Conservation (phyloP, 768 basidiomycete species). For the Hypholoma sublateritium region DNA sequence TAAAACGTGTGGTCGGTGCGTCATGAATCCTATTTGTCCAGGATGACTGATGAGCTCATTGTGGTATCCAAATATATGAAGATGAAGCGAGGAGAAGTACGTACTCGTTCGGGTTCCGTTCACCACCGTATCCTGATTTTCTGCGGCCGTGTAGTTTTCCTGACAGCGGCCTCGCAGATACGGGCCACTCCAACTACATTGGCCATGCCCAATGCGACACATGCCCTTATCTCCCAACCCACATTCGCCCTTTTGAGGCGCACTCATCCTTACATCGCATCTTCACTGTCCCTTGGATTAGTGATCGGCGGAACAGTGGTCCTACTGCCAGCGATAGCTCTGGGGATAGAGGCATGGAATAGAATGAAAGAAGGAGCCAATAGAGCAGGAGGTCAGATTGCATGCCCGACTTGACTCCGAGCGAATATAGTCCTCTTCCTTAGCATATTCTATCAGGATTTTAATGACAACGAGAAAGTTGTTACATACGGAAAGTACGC, state of each 20-base stretch:
- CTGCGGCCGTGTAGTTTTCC: neutral
- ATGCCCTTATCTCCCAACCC: conserved; percentile 8
- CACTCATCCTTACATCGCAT: conserved; percentile 26
- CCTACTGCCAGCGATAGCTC: conserved; percentile 19
- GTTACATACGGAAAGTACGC: too few relatives aligned
- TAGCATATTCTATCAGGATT: neutral
- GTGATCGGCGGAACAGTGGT: conserved; percentile 28
- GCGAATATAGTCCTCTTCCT: neutral
- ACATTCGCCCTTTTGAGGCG: conserved; percentile 18
- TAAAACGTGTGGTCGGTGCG: conserved; percentile 25
- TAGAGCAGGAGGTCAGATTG: neutral
- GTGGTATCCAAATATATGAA: conserved; percentile 1
- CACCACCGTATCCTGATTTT: neutral
- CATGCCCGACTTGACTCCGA: neutral
- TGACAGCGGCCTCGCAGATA: neutral
- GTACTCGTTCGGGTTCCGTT: neutral
- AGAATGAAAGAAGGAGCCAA: conserved; percentile 6
- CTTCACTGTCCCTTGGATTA: conserved; percentile 23
- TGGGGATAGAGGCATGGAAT: conserved; percentile 26
- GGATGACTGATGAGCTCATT: neutral
- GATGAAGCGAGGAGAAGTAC: conserved; percentile 6
- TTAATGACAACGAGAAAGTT: too few relatives aligned
- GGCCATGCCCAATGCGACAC: conserved; percentile 11
- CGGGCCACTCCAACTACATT: neutral
- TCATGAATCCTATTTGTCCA: neutral